Percentiles rank a stretch among this genome's conserved stretches.
Evolutionary conservation across 768 basidiomycete species (phyloP).

Genomic region (Lentinula lateritia): DNA sequence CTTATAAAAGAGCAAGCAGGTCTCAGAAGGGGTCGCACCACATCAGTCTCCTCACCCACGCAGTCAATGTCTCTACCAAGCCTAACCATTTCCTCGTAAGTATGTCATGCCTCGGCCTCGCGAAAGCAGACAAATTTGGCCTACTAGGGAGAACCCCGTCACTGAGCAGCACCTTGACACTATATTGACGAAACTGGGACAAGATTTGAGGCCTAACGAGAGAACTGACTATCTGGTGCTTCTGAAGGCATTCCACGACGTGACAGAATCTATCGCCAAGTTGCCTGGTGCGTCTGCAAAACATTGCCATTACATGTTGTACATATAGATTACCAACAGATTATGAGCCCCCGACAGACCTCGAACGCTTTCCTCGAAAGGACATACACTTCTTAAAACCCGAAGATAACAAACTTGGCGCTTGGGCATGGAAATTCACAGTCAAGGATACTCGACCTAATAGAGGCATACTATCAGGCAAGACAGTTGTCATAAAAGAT

Average conservation of each 20-base stretch:
- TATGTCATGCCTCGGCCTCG: no score
- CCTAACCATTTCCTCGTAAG: no score
- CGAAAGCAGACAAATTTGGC: no score
- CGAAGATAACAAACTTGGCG: not conserved
- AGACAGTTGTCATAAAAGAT: not conserved
- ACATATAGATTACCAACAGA: not conserved
- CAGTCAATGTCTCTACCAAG: no score
- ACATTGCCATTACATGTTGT: not conserved
- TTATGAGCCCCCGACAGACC: not conserved
- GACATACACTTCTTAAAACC: not conserved
- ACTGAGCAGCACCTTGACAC: not conserved
- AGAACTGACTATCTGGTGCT: not conserved
- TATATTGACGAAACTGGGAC: not conserved
- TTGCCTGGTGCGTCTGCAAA: not conserved
- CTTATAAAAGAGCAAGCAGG: no score
- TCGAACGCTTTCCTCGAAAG: conserved; percentile 2
- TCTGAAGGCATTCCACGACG: not conserved
- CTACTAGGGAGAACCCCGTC: not conserved
- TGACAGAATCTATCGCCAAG: not conserved
- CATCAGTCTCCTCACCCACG: no score
- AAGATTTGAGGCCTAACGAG: not conserved
- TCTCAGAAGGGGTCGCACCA: no score
- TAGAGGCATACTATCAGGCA: not conserved
- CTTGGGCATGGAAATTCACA: conserved; percentile 2
- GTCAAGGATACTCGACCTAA: not conserved